phyloP scores from a whole-genome alignment of 345 rosid genomes.

The Noccaea caerulescens region DNA sequence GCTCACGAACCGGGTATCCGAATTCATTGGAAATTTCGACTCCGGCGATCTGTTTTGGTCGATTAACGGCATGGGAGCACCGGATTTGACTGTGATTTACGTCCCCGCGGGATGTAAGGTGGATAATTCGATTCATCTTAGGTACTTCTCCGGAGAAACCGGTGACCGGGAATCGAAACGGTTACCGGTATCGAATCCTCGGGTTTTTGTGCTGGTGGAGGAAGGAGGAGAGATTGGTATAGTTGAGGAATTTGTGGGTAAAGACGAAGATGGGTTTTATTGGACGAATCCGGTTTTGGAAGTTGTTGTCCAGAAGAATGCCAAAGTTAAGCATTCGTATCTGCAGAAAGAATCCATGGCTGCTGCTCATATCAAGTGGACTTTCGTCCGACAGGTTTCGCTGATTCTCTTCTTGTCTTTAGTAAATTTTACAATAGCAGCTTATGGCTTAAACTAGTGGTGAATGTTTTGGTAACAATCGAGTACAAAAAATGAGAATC shows the following conservation, averaged over 20 bases:
- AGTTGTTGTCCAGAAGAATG: conserved; percentile 63
- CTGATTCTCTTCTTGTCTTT: neutral
- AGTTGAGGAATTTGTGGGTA: conserved; percentile 72
- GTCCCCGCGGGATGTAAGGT: conserved; percentile 82
- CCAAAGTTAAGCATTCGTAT: conserved; percentile 76
- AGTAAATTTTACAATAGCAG: too few species aligned
- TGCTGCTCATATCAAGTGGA: conserved; percentile 93
- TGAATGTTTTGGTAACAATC: conserved; percentile 3
- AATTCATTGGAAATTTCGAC: conserved; percentile 57
- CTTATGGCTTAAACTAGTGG: neutral
- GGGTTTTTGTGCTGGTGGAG: conserved; percentile 80
- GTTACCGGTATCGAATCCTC: conserved; percentile 86
- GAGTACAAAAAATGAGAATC: neutral
- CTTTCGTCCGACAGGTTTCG: conserved; percentile 74
- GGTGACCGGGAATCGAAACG: conserved; percentile 57
- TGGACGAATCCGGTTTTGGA: conserved; percentile 88
- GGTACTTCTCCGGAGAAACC: conserved; percentile 69
- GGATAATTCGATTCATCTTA: conserved; percentile 66
- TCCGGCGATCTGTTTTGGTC: conserved; percentile 92
- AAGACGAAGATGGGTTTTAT: conserved; percentile 57
- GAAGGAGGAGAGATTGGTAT: conserved; percentile 80
- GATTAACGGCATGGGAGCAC: conserved; percentile 86
- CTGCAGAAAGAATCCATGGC: conserved; percentile 73
- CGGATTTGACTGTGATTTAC: conserved; percentile 78
- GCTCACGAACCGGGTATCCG: conserved; percentile 53